Conservation (phyloP, 208 protist genomes). For the Naegleria fowleri region DNA sequence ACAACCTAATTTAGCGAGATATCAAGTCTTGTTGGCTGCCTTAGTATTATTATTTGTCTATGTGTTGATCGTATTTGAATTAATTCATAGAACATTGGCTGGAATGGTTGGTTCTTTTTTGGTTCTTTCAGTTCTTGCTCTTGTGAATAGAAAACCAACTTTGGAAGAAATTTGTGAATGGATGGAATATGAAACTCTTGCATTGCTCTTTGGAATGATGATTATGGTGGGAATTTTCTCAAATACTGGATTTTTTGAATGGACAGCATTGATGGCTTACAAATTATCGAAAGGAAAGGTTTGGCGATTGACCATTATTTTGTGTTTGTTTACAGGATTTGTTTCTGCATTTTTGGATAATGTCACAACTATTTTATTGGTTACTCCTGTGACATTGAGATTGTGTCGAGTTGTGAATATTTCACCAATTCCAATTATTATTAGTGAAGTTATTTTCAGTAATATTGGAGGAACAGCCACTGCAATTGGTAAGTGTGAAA, state of each 20-base stretch:
- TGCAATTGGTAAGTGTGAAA: slow-evolving; percentile 10
- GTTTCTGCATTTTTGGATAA: slow-evolving; percentile 61
- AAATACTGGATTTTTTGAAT: slow-evolving; percentile 57
- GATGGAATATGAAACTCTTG: slow-evolving; percentile 52
- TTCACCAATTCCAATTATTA: slow-evolving; percentile 49
- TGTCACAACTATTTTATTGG: slow-evolving; percentile 61
- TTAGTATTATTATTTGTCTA: slow-evolving; percentile 53
- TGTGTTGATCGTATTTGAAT: slow-evolving; percentile 53
- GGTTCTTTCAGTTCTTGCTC: slow-evolving; percentile 26
- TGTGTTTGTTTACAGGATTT: slow-evolving; percentile 43
- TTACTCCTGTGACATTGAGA: slow-evolving; percentile 54
- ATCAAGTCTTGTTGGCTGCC: slow-evolving; percentile 45
- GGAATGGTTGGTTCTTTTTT: slow-evolving; percentile 51
- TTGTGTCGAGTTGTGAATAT: slow-evolving; percentile 50
- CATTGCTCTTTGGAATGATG: slow-evolving; percentile 61
- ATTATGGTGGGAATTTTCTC: slow-evolving; percentile 54
- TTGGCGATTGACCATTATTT: slow-evolving; percentile 44
- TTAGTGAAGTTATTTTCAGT: slow-evolving; percentile 51
- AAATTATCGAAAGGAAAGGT: slow-evolving; percentile 42
- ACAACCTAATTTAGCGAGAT: neutral
- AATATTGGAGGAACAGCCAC: slow-evolving; percentile 47
- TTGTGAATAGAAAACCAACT: slow-evolving; percentile 26
- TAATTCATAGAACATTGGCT: slow-evolving; percentile 51
- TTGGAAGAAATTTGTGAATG: slow-evolving; percentile 42
- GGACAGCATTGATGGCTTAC: slow-evolving; percentile 43